These are phyloP conservation scores for Acacia acuminata DNA, from an alignment of 306 rosid species.

Conservation along the genomic window DNA sequence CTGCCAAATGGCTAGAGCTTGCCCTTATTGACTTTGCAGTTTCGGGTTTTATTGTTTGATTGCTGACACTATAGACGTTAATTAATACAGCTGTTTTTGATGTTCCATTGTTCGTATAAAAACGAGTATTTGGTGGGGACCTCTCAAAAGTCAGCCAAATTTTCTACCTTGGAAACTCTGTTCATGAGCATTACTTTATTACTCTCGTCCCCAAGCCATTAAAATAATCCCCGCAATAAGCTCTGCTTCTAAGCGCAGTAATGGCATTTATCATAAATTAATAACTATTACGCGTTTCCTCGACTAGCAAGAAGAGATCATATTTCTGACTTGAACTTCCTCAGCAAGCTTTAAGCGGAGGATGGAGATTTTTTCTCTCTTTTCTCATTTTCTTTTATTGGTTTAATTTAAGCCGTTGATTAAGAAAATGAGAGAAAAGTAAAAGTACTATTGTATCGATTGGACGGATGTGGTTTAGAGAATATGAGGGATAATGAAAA, in stretches of 20 bases:
- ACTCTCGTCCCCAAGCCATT: conserved; percentile 2
- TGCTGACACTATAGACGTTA: conserved; percentile 42
- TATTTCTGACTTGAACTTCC: too few relatives aligned
- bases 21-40: conserved; percentile 78
- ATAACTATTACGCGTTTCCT: neutral
- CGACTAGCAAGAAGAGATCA: neutral
- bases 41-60: conserved; percentile 28
- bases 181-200: neutral
- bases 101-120: conserved; percentile 36
- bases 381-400: too few relatives aligned
- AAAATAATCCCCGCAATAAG: neutral
- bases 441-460: too few relatives aligned
- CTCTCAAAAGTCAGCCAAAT: conserved; percentile 51
- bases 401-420: too few relatives aligned
- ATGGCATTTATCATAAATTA: neutral
- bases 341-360: too few relatives aligned
- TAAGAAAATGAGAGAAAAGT: too few relatives aligned
- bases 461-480: too few relatives aligned
- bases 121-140: conserved; percentile 34
- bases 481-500: too few relatives aligned
- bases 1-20: conserved; percentile 42
- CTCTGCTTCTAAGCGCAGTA: neutral
- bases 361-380: too few relatives aligned
- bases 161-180: conserved; percentile 30
- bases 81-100: conserved; percentile 55